phyloP scores from a whole-genome alignment of 192 early-diverging fungal genomes.

The Gamsiella multidivaricata region DNA sequence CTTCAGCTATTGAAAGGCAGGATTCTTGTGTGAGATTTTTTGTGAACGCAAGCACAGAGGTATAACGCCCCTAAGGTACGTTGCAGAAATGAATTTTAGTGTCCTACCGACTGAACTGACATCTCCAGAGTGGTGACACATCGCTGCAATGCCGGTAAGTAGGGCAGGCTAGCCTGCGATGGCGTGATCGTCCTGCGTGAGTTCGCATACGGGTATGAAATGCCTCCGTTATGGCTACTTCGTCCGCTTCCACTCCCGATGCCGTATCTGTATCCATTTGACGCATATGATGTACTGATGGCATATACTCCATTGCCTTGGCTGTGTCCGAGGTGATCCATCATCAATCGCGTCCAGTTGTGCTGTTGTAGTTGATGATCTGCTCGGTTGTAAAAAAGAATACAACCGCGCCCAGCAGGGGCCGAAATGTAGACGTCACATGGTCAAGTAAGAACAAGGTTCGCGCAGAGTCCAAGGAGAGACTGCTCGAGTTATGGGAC shows the following conservation, averaged over 20 bases:
- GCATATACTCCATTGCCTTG: not conserved
- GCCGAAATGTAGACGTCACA: not conserved
- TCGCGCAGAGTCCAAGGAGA: too few species aligned
- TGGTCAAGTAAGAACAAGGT: too few species aligned
- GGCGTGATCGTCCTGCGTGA: constrained; percentile 11
- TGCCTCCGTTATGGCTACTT: constrained; percentile 1
- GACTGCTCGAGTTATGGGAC: too few species aligned
- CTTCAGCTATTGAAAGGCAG: constrained; percentile 26
- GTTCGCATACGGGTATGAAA: not conserved
- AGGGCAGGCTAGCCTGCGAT: not conserved
- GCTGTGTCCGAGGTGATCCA: not conserved
- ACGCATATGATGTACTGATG: not conserved
- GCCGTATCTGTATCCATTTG: constrained; percentile 4
- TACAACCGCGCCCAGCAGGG: not conserved
- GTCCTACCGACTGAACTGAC: constrained; percentile 42
- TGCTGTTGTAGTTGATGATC: too few species aligned
- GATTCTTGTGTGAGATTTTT: too few species aligned
- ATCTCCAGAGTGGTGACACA: constrained; percentile 34
- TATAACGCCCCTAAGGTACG: too few species aligned
- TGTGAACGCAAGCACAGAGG: too few species aligned
- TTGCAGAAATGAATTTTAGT: too few species aligned
- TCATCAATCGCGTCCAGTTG: too few species aligned
- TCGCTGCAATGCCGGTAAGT: constrained; percentile 35
- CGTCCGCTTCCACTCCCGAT: not conserved
- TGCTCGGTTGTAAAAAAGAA: constrained; percentile 1